A percentile compares a stretch with the other conserved stretches of the same genome.
phyloP scores from a whole-genome alignment of 306 rosid species.

The Sindora glabra region DNA sequence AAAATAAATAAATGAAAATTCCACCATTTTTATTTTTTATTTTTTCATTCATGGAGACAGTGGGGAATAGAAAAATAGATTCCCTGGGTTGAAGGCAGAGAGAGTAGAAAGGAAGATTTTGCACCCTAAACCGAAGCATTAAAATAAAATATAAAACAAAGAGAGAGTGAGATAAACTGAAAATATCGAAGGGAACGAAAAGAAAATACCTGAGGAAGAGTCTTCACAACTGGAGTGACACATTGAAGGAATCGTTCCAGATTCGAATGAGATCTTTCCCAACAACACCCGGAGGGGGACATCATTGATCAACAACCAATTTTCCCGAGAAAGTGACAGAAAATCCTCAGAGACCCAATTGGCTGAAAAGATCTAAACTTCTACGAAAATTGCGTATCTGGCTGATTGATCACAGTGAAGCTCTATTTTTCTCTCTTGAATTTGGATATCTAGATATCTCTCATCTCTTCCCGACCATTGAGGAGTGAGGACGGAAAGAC shows the following conservation, averaged over 20 bases:
- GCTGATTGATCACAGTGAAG: no score
- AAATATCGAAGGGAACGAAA: neutral
- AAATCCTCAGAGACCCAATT: no score
- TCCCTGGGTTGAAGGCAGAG: no score
- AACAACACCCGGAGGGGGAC: slow-evolving; percentile 17
- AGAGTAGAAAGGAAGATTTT: neutral
- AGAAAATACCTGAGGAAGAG: slow-evolving; percentile 47
- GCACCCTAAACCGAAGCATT: neutral
- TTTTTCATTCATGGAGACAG: no score
- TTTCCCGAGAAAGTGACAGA: slow-evolving; percentile 8
- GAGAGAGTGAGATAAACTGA: neutral
- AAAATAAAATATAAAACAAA: neutral
- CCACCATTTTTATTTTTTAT: no score
- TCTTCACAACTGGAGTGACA: slow-evolving; percentile 49
- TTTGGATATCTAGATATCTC: no score
- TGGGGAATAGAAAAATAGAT: no score
- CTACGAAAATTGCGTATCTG: no score
- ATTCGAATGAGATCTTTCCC: slow-evolving; percentile 28
- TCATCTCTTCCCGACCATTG: neutral
- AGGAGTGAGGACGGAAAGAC: neutral
- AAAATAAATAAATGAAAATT: no score
- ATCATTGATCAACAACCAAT: slow-evolving; percentile 4
- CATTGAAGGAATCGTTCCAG: slow-evolving; percentile 58
- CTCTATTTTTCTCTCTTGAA: no score
- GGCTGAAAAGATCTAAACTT: no score